Evolutionary conservation across 2,329 filamentous ascomycete genomes (phyloP).

Genomic region (Thelonectria rubi): DNA sequence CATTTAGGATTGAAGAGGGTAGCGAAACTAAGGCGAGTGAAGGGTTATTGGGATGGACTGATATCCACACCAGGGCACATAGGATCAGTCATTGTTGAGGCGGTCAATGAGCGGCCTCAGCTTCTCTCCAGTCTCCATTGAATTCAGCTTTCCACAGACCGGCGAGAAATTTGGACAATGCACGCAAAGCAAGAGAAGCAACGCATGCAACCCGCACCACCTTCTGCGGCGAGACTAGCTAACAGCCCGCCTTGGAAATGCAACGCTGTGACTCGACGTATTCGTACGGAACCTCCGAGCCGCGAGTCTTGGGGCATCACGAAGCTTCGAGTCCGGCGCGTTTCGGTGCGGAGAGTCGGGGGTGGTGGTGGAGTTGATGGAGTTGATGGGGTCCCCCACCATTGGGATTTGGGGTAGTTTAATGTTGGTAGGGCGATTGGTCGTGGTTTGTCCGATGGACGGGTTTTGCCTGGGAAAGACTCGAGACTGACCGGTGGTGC

Average conservation of each 20-base stretch:
- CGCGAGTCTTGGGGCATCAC: not conserved
- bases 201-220: no score
- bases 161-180: no score
- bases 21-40: not conserved
- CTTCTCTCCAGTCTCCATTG: not conserved
- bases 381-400: not conserved
- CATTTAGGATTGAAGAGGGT: not conserved
- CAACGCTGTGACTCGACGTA: not conserved
- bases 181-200: no score
- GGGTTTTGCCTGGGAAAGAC: no score
- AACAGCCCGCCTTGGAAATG: not conserved
- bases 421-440: not conserved
- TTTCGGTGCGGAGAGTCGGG: slow-evolving; percentile 10
- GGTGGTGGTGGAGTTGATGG: slow-evolving; percentile 1
- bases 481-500: slow-evolving; percentile 2
- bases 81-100: not conserved
- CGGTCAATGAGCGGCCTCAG: not conserved
- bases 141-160: no score
- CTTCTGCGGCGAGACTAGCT: no score
- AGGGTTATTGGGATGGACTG: not conserved
- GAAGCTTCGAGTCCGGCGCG: not conserved
- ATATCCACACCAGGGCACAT: no score
- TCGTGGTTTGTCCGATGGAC: no score
- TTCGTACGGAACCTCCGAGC: not conserved
- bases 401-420: not conserved